These are phyloP conservation scores for Pyrrhoderma noxium DNA, from an alignment of 1,284 basidiomycete genomes.

Conservation along the genomic window DNA sequence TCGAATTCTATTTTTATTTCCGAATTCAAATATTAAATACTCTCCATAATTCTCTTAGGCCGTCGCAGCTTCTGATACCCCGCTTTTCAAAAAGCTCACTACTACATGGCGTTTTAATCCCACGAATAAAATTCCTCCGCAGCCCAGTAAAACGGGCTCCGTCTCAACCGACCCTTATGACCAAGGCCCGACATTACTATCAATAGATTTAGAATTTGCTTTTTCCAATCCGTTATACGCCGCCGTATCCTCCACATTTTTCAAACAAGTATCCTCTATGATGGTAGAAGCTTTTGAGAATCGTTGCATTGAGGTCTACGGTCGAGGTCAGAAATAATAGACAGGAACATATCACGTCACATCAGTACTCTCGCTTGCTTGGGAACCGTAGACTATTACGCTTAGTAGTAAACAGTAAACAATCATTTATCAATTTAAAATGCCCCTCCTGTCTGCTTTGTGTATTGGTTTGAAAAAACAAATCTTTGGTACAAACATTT, in stretches of 20 bases:
- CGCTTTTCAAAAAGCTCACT: conserved; percentile 78
- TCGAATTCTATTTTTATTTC: no score
- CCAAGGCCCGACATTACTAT: conserved; percentile 58
- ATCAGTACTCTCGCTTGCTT: neutral
- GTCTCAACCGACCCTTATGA: neutral
- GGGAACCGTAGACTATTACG: neutral
- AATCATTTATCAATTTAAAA: no score
- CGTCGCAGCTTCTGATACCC: conserved; percentile 73
- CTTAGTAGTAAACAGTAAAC: no score
- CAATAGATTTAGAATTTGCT: conserved; percentile 76
- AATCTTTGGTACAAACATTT: no score
- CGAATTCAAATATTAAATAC: no score
- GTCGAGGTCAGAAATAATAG: conserved; percentile 23
- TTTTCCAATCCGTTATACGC: conserved; percentile 87
- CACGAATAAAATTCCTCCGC: conserved; percentile 38
- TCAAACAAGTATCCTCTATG: conserved; percentile 78
- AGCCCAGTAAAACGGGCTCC: conserved; percentile 25
- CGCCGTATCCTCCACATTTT: conserved; percentile 73
- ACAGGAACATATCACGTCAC: neutral
- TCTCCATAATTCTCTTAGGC: conserved; percentile 37
- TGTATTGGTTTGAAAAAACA: no score
- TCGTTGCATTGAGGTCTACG: conserved; percentile 69
- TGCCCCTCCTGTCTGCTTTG: no score
- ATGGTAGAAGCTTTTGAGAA: conserved; percentile 93
- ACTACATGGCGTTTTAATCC: conserved; percentile 79